These are phyloP conservation scores for Colletotrichum euphorbiae DNA, from an alignment of 2,329 filamentous ascomycete genomes.

Conservation along the genomic window DNA sequence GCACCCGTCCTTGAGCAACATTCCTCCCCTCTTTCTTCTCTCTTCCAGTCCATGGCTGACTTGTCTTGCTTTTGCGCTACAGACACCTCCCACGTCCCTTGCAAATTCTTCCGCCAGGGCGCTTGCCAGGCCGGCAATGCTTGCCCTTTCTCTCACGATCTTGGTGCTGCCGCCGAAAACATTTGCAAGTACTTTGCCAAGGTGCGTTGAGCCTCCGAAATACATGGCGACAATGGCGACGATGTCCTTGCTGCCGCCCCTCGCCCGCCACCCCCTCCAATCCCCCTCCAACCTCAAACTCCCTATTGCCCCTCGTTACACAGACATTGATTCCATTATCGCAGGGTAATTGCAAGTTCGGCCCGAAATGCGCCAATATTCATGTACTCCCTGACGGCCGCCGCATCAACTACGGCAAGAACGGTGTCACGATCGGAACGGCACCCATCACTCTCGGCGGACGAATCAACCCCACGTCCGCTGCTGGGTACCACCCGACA, in stretches of 20 bases:
- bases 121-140: conserved; percentile 95
- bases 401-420: conserved; percentile 84
- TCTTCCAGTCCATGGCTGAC: conserved; percentile 39
- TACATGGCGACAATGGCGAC: not conserved
- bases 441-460: conserved; percentile 71
- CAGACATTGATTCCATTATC: conserved; percentile 9
- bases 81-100: conserved; percentile 98
- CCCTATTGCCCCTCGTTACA: conserved; percentile 31
- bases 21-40: conserved; percentile 16
- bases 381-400: conserved; percentile 95
- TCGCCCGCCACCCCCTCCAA: not conserved
- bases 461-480: conserved; percentile 72
- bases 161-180: conserved; percentile 84
- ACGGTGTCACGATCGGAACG: conserved; percentile 73
- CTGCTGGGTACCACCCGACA: conserved; percentile 68
- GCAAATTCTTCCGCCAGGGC: conserved; percentile 99
- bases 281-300: conserved; percentile 35
- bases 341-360: conserved; percentile 98
- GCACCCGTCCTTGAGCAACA: conserved; percentile 36
- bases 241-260: conserved; percentile 4
- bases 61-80: conserved; percentile 37
- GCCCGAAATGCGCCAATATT: conserved; percentile 95
- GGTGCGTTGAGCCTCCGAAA: conserved; percentile 64
- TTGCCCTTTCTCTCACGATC: conserved; percentile 96
- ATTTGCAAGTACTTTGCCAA: conserved; percentile 99